A percentile compares a stretch with the other conserved stretches of the same genome.
These are phyloP conservation scores for Furculomyces boomerangus DNA, from an alignment of 371 early-diverging fungal genomes.

Conservation along the genomic window DNA sequence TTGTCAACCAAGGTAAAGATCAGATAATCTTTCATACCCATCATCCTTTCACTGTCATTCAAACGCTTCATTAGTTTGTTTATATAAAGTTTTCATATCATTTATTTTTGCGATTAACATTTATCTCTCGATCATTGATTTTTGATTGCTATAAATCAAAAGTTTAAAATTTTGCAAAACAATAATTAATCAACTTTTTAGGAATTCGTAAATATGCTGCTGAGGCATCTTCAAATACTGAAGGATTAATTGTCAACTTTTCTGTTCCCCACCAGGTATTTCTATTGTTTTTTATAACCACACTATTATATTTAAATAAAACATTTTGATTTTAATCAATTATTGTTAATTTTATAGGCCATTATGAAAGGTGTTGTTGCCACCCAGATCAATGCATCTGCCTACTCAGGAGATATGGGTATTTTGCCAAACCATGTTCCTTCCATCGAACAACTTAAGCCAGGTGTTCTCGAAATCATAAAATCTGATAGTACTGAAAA, in stretches of 20 bases:
- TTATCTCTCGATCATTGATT: no score
- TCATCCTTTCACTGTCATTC: no score
- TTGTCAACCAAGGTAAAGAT: no score
- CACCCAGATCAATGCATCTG: slow-evolving; percentile 85
- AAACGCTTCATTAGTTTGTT: no score
- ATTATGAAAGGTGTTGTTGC: slow-evolving; percentile 60
- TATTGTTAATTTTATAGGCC: slow-evolving; percentile 8
- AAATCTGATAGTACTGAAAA: slow-evolving; percentile 56
- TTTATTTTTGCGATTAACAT: no score
- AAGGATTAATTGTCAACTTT: slow-evolving; percentile 1
- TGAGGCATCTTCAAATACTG: background rate
- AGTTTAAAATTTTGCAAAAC: no score
- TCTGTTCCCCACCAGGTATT: slow-evolving; percentile 2
- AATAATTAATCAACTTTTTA: no score
- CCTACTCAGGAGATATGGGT: slow-evolving; percentile 95
- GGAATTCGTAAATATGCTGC: no score
- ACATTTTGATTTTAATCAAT: background rate
- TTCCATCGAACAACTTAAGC: slow-evolving; percentile 86
- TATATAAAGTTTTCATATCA: no score
- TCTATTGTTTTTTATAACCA: background rate
- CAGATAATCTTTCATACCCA: no score
- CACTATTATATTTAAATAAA: background rate
- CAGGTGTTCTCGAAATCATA: slow-evolving; percentile 77
- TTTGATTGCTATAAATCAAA: no score
- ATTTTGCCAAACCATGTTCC: slow-evolving; percentile 96